A percentile compares a stretch with the other conserved stretches of the same genome.
Conservation (phyloP, 169 alveolate species). For the Plasmodium reichenowi region DNA sequence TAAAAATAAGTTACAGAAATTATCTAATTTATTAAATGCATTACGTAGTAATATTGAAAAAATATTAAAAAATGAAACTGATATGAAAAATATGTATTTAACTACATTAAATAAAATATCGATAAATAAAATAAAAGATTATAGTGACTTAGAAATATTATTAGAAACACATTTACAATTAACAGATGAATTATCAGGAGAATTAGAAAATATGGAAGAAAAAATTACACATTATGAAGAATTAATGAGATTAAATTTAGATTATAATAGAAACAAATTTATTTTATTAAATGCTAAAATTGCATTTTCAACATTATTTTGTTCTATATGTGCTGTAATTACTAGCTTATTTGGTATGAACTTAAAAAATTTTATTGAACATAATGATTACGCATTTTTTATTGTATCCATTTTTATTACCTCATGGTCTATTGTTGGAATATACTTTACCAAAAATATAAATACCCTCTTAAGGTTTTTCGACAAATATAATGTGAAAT, state of each 20-base stretch:
- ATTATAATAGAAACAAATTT: conserved; percentile 68
- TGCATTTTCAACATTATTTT: conserved; percentile 45
- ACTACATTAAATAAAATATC: conserved; percentile 7
- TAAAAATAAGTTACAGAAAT: conserved; percentile 45
- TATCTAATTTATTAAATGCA: conserved; percentile 52
- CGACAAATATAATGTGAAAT: conserved; percentile 24
- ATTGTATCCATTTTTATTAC: conserved; percentile 29
- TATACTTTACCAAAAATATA: conserved; percentile 36
- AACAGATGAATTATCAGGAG: conserved; percentile 55
- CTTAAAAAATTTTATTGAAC: conserved; percentile 47
- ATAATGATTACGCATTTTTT: conserved; percentile 47
- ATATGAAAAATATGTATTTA: conserved; percentile 58
- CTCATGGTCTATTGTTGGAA: conserved; percentile 32
- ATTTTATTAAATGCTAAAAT: conserved; percentile 57
- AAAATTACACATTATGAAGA: conserved; percentile 73
- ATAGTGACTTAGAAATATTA: conserved; percentile 47
- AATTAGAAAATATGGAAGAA: conserved; percentile 63
- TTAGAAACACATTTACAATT: conserved; percentile 66
- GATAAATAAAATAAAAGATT: conserved; percentile 12
- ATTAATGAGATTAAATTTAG: conserved; percentile 50
- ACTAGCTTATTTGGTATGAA: conserved; percentile 69
- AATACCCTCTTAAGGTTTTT: conserved; percentile 34
- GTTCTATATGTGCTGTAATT: conserved; percentile 50
- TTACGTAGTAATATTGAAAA: conserved; percentile 50
- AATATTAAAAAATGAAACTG: conserved; percentile 32